phyloP scores from a whole-genome alignment of 768 basidiomycete species.

The Suillus subalutaceus region DNA sequence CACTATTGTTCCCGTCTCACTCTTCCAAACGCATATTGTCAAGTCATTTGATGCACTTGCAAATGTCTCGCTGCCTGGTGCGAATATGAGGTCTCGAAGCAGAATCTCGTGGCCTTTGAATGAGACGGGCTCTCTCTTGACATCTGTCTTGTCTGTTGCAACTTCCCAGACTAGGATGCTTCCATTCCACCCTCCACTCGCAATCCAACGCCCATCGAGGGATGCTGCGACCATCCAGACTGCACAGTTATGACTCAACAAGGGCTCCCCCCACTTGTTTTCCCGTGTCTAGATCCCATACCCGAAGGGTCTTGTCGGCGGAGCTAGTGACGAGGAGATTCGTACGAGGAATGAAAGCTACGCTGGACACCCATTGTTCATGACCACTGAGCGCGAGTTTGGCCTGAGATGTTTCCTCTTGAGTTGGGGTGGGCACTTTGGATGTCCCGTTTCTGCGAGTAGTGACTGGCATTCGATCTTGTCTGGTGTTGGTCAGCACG shows the following conservation, averaged over 20 bases:
- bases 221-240: not conserved
- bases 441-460: not conserved
- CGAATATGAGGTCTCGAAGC: not conserved
- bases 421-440: not conserved
- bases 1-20: not conserved
- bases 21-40: not conserved
- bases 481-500: not conserved
- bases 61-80: not conserved
- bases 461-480: not conserved
- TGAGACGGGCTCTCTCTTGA: not conserved
- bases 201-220: not conserved
- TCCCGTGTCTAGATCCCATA: not conserved
- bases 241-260: not conserved
- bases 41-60: not conserved
- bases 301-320: not conserved
- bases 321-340: not conserved
- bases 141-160: not conserved
- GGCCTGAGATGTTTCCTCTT: not conserved
- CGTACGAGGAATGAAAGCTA: not conserved
- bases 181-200: not conserved
- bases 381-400: not conserved
- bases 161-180: slow-evolving; percentile 1
- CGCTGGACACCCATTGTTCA: not conserved
- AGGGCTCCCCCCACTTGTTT: not conserved
- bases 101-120: not conserved